Conservation (phyloP, 2,329 filamentous ascomycete genomes). For the Neofusicoccum cordaticola region DNA sequence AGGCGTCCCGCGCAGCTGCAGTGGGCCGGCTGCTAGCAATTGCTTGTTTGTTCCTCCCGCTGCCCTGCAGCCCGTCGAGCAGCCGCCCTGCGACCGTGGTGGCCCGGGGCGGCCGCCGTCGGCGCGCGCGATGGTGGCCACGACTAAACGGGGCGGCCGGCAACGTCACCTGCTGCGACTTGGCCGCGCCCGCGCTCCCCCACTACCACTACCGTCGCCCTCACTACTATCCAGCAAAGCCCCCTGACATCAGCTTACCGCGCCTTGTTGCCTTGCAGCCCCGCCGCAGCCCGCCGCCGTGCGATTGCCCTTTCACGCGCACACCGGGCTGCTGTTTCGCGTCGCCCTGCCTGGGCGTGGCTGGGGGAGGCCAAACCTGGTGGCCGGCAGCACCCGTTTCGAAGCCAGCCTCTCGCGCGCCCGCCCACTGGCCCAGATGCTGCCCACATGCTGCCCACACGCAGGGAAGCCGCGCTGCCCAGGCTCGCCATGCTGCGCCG, state of each 20-base stretch:
- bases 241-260: slow-evolving; percentile 15
- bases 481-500: background rate
- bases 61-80: background rate
- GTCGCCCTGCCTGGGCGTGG: background rate
- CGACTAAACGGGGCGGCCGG: background rate
- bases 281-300: background rate
- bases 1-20: too few relatives aligned
- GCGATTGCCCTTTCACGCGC: background rate
- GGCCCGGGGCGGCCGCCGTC: background rate
- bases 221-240: background rate
- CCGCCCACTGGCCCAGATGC: background rate
- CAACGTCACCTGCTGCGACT: background rate
- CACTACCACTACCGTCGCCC: background rate
- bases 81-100: background rate
- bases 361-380: background rate
- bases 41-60: background rate
- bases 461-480: background rate
- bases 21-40: too few relatives aligned
- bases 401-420: background rate
- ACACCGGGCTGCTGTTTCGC: background rate
- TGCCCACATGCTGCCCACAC: background rate
- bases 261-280: background rate
- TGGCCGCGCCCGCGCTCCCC: too few relatives aligned
- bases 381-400: background rate
- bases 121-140: background rate